Evolutionary conservation across 345 rosid species (phyloP).

Genomic region (Citrus trifoliata): DNA sequence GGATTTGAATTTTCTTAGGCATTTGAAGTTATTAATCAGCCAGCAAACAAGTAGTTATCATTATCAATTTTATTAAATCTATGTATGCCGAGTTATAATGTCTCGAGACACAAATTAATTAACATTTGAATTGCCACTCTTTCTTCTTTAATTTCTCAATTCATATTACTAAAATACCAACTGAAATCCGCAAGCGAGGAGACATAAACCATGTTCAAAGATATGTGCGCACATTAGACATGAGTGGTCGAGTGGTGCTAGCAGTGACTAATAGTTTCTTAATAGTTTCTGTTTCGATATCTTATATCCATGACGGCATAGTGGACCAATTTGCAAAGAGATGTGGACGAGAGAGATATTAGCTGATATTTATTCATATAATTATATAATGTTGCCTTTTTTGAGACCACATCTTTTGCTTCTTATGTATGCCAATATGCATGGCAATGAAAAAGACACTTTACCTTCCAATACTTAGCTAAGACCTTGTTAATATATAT

Average conservation of each 20-base stretch:
- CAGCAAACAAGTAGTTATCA: too few species aligned
- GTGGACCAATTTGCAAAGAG: conserved; percentile 31
- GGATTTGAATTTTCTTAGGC: too few species aligned
- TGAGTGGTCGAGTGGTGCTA: background rate
- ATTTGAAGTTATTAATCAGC: too few species aligned
- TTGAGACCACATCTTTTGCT: conserved; percentile 37
- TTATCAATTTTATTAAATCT: too few species aligned
- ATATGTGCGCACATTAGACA: background rate
- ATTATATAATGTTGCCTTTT: conserved; percentile 29
- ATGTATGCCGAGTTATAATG: too few species aligned
- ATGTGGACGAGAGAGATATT: conserved; percentile 21
- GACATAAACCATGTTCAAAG: background rate
- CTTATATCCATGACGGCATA: conserved; percentile 15
- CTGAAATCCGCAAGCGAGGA: background rate
- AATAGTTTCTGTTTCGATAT: conserved; percentile 8
- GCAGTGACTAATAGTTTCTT: conserved; percentile 3
- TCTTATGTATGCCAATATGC: conserved; percentile 12
- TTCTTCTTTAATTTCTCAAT: background rate
- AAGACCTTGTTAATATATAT: background rate
- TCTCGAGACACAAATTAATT: too few species aligned
- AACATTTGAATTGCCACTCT: too few species aligned
- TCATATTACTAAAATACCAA: background rate
- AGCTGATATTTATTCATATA: background rate
- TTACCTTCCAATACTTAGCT: conserved; percentile 20
- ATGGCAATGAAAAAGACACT: conserved; percentile 20